Evolutionary conservation across 129 eudicot genomes (phyloP).

Genomic region (Arctium lappa): DNA sequence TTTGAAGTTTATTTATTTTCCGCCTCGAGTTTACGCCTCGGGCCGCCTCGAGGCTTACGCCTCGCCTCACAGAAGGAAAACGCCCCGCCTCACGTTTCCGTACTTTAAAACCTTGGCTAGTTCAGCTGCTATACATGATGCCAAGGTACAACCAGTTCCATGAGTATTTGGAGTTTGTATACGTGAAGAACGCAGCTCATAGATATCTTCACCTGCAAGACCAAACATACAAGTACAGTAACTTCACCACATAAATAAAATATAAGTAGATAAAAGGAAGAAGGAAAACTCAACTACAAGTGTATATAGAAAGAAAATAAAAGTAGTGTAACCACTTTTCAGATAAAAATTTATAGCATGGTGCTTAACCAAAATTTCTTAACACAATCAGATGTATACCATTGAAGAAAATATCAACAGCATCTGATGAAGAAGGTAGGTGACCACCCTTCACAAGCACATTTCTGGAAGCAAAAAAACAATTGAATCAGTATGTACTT

Average conservation of each 20-base stretch:
- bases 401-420: constrained; percentile 80
- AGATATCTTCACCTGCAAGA: constrained; percentile 55
- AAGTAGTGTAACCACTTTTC: not conserved
- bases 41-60: no score
- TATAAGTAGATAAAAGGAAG: not conserved
- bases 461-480: constrained; percentile 40
- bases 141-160: constrained; percentile 96
- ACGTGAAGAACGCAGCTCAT: constrained; percentile 67
- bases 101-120: constrained; percentile 96
- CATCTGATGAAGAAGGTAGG: constrained; percentile 73
- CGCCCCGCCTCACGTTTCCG: no score
- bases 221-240: not conserved
- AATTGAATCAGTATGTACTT: not conserved
- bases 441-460: constrained; percentile 96
- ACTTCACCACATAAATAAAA: not conserved
- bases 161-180: constrained; percentile 73
- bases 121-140: constrained; percentile 95
- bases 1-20: no score
- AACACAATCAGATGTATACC: constrained; percentile 38
- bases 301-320: not conserved
- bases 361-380: not conserved
- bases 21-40: no score
- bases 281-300: not conserved
- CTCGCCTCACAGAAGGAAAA: no score
- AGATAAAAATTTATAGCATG: not conserved